Evolutionary conservation across 1,139 yeast species (phyloP), one percentile per base, ranked within the genome.

Genomic region (Taphrina pruni): DNA sequence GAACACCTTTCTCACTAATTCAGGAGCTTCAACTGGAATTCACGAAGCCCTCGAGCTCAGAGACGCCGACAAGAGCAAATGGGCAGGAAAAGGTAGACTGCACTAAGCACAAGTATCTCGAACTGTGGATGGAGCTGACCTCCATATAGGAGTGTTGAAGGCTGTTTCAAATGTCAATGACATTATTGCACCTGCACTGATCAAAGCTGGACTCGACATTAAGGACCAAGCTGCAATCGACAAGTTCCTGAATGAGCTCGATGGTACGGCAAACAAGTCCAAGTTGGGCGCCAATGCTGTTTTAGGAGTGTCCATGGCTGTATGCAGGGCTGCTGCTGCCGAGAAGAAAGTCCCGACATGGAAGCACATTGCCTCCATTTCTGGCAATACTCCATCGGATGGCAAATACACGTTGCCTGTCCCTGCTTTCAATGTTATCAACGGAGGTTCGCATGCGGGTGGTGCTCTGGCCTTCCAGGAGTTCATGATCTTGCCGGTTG

Each of bases 371-470:
- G 86, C 94, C 76, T 88, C 87, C 76, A 79, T 92, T 74, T 80
- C 96, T 73, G 83, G 80, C 73, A 79, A 90, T 74, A 52, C 7
- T 12, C 56, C 56, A 7, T n/a, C 45, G n/a, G 84, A 87, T 78
- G 79, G 84, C 78, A 91, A 93, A 80, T 75, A 71, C 68, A 74
- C 73, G 48, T 73, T 75, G 60, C 76, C 76, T 54, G 75, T 75
- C 61, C 76, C 76, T 21, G 74, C 73, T 65, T 94, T 90, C 85
- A 93, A 93, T 84, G 97, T 93, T 75, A 86, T 93, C 82, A 93
- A 93, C 87, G 97, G 98, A 86, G 97, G 98, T 82, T 88, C 96
- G 79, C 98, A 93, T 85, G 97, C 98, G 78, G 98, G 97, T 84
- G 98, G 98, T 85, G 89, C 93, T 79, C 86, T 93, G 76, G 97